Evolutionary conservation across 768 basidiomycete genomes (phyloP).

Genomic region (Suillus sp.): DNA sequence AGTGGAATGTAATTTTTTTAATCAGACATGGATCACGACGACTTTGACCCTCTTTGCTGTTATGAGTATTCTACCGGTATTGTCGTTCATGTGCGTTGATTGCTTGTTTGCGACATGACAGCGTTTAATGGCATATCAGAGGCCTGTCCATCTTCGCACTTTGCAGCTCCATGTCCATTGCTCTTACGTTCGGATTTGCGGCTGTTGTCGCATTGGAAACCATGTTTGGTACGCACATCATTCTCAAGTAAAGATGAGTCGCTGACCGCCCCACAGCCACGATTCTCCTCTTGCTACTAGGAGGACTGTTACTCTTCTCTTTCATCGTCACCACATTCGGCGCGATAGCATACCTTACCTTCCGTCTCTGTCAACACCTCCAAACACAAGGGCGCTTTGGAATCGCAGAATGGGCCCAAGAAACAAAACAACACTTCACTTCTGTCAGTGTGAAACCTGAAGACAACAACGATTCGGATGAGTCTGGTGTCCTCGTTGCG

Average conservation of each 20-base stretch:
- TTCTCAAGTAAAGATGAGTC: not conserved
- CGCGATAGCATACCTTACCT: slow-evolving; percentile 34
- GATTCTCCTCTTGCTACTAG: slow-evolving; percentile 35
- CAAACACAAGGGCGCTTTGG: slow-evolving; percentile 36
- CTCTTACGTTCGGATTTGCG: slow-evolving; percentile 36
- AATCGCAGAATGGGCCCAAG: slow-evolving; percentile 32
- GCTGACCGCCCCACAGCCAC: slow-evolving; percentile 30
- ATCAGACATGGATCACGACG: slow-evolving; percentile 40
- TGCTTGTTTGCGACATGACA: slow-evolving; percentile 15
- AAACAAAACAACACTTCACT: slow-evolving; percentile 28
- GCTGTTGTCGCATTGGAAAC: slow-evolving; percentile 35
- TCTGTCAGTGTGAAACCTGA: slow-evolving; percentile 20
- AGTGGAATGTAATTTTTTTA: slow-evolving; percentile 16
- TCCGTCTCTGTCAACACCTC: slow-evolving; percentile 38
- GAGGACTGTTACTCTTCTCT: slow-evolving; percentile 36
- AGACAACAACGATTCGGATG: slow-evolving; percentile 27
- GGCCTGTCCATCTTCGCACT: slow-evolving; percentile 39
- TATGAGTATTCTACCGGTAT: slow-evolving; percentile 37
- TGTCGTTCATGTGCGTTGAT: slow-evolving; percentile 42
- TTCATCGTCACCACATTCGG: slow-evolving; percentile 35
- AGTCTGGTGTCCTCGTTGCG: slow-evolving; percentile 27
- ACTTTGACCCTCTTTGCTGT: slow-evolving; percentile 35
- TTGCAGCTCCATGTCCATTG: slow-evolving; percentile 39
- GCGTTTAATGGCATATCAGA: slow-evolving; percentile 14
- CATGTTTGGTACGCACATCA: slow-evolving; percentile 27